These are phyloP conservation scores for Penicillium sp. DNA, from an alignment of 2,329 filamentous ascomycete species.

Conservation along the genomic window DNA sequence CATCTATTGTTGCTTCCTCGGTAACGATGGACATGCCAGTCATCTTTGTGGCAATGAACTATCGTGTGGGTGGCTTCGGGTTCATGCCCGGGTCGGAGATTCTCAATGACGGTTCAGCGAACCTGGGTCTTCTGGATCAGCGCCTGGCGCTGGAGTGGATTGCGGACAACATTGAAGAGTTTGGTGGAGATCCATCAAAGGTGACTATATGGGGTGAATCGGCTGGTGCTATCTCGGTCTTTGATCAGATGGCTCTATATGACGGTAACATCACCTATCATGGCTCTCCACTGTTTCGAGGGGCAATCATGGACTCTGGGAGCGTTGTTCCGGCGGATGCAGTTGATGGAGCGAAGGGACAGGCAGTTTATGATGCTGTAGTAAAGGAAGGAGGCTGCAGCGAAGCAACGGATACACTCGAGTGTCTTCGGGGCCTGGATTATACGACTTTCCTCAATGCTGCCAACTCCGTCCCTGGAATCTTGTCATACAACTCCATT, in stretches of 20 bases:
- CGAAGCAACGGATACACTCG: conserved; percentile 43
- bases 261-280: conserved; percentile 73
- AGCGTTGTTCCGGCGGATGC: conserved; percentile 61
- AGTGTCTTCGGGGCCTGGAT: conserved; percentile 48
- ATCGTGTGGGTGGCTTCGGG: conserved; percentile 72
- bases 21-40: conserved; percentile 61
- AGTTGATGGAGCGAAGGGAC: conserved; percentile 66
- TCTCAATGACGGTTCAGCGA: conserved; percentile 64
- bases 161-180: conserved; percentile 72
- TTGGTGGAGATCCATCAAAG: conserved; percentile 76
- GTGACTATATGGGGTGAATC: conserved; percentile 79
- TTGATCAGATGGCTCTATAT: conserved; percentile 74
- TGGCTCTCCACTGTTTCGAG: conserved; percentile 71
- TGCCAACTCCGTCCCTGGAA: conserved; percentile 67
- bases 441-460: conserved; percentile 59
- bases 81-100: conserved; percentile 71
- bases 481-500: conserved; percentile 67
- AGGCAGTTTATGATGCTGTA: conserved; percentile 55
- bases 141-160: conserved; percentile 73
- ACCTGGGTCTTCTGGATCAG: conserved; percentile 72
- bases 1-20: conserved; percentile 36
- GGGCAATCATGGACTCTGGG: conserved; percentile 75
- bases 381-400: conserved; percentile 49
- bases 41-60: conserved; percentile 75
- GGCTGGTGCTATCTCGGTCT: conserved; percentile 70